Evolutionary conservation across 108 stramenopile species (phyloP).

Genomic region (Schizochytrium sp.): DNA sequence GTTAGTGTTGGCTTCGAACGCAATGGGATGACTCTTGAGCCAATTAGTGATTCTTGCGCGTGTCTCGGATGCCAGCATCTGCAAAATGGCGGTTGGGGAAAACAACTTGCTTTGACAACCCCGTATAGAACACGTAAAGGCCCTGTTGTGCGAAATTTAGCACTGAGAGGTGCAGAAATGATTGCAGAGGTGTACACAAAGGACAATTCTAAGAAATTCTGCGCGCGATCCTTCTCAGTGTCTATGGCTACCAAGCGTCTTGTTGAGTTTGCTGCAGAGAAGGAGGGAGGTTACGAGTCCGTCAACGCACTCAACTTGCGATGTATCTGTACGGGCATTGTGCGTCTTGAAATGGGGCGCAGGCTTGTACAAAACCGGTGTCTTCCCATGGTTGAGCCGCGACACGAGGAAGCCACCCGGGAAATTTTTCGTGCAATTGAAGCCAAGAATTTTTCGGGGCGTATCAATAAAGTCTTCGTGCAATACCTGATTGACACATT

Average conservation of each 20-base stretch:
- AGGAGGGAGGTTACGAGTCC: slow-evolving; percentile 44
- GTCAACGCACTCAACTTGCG: slow-evolving; percentile 10
- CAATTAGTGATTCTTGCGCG: not conserved
- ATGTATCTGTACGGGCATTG: not conserved
- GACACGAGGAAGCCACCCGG: not conserved
- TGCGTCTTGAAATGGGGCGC: not conserved
- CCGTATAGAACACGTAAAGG: slow-evolving; percentile 6
- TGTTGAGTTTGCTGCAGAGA: not conserved
- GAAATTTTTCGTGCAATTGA: not conserved
- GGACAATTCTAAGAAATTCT: not conserved
- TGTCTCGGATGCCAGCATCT: slow-evolving; percentile 27
- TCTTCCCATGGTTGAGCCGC: not conserved
- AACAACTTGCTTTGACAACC: not conserved
- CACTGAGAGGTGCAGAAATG: not conserved
- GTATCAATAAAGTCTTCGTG: not conserved
- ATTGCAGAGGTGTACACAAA: not conserved
- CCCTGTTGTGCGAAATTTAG: slow-evolving; percentile 14
- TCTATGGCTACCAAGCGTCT: not conserved
- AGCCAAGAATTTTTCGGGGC: not conserved
- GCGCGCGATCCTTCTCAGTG: slow-evolving; percentile 11
- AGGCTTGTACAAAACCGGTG: slow-evolving; percentile 51
- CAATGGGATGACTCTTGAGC: slow-evolving; percentile 15
- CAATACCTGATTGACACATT: slow-evolving; percentile 17
- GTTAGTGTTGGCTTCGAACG: not conserved
- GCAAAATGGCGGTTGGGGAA: slow-evolving; percentile 25